These are phyloP conservation scores for Ustilago curta DNA, from an alignment of 1,284 basidiomycete genomes.

Conservation along the genomic window DNA sequence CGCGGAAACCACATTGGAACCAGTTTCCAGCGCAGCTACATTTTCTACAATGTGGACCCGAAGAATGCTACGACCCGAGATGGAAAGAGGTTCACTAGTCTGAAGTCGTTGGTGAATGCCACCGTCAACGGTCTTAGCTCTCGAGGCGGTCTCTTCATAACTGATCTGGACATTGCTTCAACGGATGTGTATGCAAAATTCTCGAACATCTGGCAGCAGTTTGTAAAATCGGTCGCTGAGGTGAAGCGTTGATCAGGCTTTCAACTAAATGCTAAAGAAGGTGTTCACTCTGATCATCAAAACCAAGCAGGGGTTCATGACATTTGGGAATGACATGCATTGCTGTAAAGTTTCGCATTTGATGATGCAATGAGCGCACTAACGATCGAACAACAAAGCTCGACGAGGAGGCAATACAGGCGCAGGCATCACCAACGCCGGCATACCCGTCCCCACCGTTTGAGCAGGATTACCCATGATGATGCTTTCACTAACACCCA, in stretches of 20 bases:
- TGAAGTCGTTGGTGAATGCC: slow-evolving; percentile 13
- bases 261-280: no score
- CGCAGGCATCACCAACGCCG: slow-evolving; percentile 51
- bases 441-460: slow-evolving; percentile 87
- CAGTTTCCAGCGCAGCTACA: slow-evolving; percentile 18
- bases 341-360: neutral
- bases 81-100: slow-evolving; percentile 2
- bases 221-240: slow-evolving; percentile 12
- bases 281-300: neutral
- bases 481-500: slow-evolving; percentile 98
- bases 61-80: slow-evolving; percentile 18
- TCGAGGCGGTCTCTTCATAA: slow-evolving; percentile 21
- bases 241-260: no score
- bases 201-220: slow-evolving; percentile 19
- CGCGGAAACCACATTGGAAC: neutral
- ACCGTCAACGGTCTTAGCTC: slow-evolving; percentile 7
- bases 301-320: neutral
- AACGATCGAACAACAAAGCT: slow-evolving; percentile 59
- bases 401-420: slow-evolving; percentile 54
- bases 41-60: slow-evolving; percentile 26
- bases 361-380: neutral
- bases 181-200: slow-evolving; percentile 26
- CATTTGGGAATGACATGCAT: neutral
- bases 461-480: slow-evolving; percentile 99
- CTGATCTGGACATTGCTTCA: slow-evolving; percentile 15